A percentile compares a stretch with the other conserved stretches of the same genome.
Evolutionary conservation across 768 basidiomycete species (phyloP).

Genomic region (Hypholoma sublateritium): DNA sequence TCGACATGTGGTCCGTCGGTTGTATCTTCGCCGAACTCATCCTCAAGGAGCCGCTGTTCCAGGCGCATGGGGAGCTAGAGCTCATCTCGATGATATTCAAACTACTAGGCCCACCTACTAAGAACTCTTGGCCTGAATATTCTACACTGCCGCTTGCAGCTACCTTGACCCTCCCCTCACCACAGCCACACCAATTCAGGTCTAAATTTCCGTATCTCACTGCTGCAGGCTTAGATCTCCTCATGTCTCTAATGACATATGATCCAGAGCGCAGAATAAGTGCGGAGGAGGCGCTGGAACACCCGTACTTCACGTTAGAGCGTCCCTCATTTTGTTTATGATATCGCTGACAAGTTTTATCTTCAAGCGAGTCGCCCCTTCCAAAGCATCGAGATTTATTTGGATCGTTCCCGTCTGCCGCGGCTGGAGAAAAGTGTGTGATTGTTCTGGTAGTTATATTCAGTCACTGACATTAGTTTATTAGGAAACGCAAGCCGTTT

Average conservation of each 20-base stretch:
- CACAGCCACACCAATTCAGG: slow-evolving; percentile 74
- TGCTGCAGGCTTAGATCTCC: slow-evolving; percentile 78
- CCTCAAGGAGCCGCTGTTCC: slow-evolving; percentile 94
- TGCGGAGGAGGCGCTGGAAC: slow-evolving; percentile 87
- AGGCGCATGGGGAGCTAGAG: slow-evolving; percentile 94
- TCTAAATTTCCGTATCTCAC: slow-evolving; percentile 87
- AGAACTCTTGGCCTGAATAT: slow-evolving; percentile 85
- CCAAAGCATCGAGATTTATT: slow-evolving; percentile 98
- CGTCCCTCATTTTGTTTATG: not conserved
- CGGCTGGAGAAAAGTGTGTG: slow-evolving; percentile 91
- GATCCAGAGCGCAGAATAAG: slow-evolving; percentile 85
- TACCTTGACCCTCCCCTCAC: slow-evolving; percentile 71
- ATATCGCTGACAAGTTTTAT: not conserved
- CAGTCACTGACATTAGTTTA: not conserved
- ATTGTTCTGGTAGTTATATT: not conserved
- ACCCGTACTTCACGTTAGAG: slow-evolving; percentile 87
- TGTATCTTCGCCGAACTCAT: slow-evolving; percentile 98
- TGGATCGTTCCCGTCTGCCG: slow-evolving; percentile 92
- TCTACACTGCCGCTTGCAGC: slow-evolving; percentile 77
- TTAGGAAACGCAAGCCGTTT: slow-evolving; percentile 73
- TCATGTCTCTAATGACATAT: slow-evolving; percentile 82
- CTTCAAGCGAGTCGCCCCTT: slow-evolving; percentile 79
- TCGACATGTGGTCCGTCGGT: slow-evolving; percentile 99
- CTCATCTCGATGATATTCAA: slow-evolving; percentile 93
- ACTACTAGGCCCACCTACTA: slow-evolving; percentile 91